Percentiles rank a stretch among this genome's conserved stretches.
Conservation (phyloP, 2,329 filamentous ascomycete species). For the Hymenoscyphus scutula region DNA sequence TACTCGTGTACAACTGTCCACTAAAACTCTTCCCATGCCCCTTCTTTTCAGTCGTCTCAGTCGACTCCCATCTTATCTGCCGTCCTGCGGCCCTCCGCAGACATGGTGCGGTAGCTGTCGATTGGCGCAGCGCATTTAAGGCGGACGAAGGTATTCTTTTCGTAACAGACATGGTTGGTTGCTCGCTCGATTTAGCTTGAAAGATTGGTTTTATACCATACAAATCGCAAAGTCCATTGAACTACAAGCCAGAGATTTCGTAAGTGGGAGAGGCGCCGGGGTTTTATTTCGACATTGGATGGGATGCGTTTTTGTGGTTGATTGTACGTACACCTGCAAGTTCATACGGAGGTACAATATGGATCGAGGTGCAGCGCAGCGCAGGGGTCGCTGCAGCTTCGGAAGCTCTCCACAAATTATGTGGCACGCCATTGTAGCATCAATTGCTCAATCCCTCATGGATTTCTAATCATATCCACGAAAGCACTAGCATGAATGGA, state of each 20-base stretch:
- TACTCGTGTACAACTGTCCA: constrained; percentile 59
- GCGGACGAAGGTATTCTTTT: constrained; percentile 28
- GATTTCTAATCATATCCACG: neutral
- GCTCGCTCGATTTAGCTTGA: neutral
- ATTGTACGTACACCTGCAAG: neutral
- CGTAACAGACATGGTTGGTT: constrained; percentile 26
- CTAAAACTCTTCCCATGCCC: constrained; percentile 44
- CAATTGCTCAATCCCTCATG: neutral
- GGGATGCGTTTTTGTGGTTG: neutral
- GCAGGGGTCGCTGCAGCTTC: neutral
- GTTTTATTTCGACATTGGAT: neutral
- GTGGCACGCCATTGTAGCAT: neutral
- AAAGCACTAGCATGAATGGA: neutral
- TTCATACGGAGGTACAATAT: neutral
- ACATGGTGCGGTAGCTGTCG: constrained; percentile 21
- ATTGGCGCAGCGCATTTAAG: constrained; percentile 25
- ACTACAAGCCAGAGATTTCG: neutral
- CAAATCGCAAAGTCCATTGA: neutral
- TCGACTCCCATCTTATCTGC: constrained; percentile 30
- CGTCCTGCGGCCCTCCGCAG: constrained; percentile 18
- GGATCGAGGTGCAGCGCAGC: neutral
- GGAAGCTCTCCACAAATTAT: neutral
- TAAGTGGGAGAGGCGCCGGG: neutral
- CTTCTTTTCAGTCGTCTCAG: constrained; percentile 24
- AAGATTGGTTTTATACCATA: neutral